Evolutionary conservation across 2,329 filamentous ascomycete genomes (phyloP).

Genomic region (Aureobasidium lini): DNA sequence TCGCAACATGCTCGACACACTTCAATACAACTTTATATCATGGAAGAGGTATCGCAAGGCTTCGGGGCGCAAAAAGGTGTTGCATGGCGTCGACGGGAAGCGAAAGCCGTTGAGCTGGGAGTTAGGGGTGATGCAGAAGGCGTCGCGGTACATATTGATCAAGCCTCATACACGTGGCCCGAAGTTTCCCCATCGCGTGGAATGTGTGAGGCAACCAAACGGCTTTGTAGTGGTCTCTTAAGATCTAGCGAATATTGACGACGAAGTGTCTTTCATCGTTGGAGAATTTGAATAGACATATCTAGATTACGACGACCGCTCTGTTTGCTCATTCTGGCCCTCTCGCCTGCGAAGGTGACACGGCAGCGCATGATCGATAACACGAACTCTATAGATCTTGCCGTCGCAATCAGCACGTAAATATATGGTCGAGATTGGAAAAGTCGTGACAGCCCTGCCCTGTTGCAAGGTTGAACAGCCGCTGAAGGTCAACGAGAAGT

Average conservation of each 20-base stretch:
- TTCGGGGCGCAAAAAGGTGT: neutral
- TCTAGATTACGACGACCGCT: neutral
- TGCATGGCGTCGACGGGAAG: neutral
- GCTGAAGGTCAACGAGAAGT: neutral
- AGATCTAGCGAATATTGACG: constrained; percentile 4
- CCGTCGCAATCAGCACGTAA: neutral
- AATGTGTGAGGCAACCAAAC: constrained; percentile 10
- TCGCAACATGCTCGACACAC: no score
- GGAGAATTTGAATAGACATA: neutral
- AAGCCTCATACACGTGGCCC: constrained; percentile 3
- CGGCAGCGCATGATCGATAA: neutral
- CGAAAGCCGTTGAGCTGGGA: constrained; percentile 9
- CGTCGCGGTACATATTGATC: constrained; percentile 5
- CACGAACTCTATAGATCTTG: neutral
- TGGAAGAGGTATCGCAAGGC: neutral
- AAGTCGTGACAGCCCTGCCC: neutral
- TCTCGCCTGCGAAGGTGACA: neutral
- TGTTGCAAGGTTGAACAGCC: neutral
- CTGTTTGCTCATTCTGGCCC: neutral
- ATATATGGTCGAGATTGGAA: neutral
- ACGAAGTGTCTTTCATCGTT: constrained; percentile 2
- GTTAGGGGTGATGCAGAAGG: constrained; percentile 9
- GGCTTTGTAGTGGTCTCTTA: neutral
- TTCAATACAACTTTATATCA: no score
- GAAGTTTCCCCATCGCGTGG: constrained; percentile 11